Conservation (phyloP, 2,329 filamentous ascomycete species). For the Phialophora tarda region DNA sequence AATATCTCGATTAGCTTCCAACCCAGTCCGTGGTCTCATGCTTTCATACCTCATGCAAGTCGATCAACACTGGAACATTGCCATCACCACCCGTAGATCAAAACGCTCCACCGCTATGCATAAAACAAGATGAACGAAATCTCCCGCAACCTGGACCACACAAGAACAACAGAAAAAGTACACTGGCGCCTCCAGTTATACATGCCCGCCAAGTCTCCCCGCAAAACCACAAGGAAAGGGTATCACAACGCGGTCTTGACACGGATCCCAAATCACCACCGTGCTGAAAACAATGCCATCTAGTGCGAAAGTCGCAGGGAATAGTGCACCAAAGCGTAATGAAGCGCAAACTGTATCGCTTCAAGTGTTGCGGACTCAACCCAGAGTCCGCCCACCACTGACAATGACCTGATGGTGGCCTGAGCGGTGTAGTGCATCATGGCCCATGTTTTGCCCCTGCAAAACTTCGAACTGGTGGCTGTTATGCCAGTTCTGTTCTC, state of each 20-base stretch:
- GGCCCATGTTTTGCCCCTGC: constrained; percentile 36
- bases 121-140: constrained; percentile 19
- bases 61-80: constrained; percentile 14
- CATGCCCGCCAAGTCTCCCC: constrained; percentile 16
- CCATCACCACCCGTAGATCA: constrained; percentile 10
- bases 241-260: constrained; percentile 31
- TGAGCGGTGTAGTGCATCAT: constrained; percentile 41
- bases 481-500: constrained; percentile 70
- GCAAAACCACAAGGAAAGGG: constrained; percentile 33
- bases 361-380: constrained; percentile 33
- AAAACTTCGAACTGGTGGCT: constrained; percentile 36
- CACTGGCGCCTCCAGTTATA: constrained; percentile 4
- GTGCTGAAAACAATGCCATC: constrained; percentile 23
- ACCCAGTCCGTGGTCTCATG: constrained; percentile 25
- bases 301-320: constrained; percentile 17
- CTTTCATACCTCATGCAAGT: constrained; percentile 29
- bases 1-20: constrained; percentile 23
- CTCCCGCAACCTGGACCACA: constrained; percentile 6
- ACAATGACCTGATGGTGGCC: constrained; percentile 50
- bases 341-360: constrained; percentile 5
- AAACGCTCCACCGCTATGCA: constrained; percentile 37
- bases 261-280: constrained; percentile 19
- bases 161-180: constrained; percentile 14
- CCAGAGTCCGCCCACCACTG: constrained; percentile 48
- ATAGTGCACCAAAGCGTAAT: constrained; percentile 4